Conservation (phyloP, 768 basidiomycete genomes). For the Rhodotorula graminis region DNA sequence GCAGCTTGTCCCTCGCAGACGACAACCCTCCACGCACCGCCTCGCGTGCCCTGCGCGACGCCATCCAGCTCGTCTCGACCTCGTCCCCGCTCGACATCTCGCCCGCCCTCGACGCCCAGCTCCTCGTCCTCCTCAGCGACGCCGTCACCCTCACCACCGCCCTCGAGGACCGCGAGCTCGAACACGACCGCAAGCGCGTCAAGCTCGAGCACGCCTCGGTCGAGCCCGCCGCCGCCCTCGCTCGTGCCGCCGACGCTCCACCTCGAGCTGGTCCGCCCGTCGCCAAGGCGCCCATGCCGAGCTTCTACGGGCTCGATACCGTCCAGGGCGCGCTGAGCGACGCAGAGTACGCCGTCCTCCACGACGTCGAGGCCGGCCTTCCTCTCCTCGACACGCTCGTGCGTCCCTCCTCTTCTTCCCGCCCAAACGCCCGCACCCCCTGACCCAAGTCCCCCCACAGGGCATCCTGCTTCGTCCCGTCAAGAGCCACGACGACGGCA, state of each 20-base stretch:
- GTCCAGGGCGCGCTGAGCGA: neutral
- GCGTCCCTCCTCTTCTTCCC: neutral
- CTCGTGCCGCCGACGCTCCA: too few relatives aligned
- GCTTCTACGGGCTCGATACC: too few relatives aligned
- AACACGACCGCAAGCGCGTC: constrained; percentile 8
- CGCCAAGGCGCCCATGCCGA: too few relatives aligned
- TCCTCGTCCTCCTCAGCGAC: neutral
- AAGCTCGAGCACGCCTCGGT: neutral
- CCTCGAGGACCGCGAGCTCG: constrained; percentile 4
- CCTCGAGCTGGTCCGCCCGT: too few relatives aligned
- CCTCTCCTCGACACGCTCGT: constrained; percentile 5
- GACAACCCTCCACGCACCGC: neutral
- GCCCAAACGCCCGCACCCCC: too few relatives aligned
- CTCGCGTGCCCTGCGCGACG: neutral
- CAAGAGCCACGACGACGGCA: neutral
- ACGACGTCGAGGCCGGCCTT: constrained; percentile 3
- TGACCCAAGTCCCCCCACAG: too few relatives aligned
- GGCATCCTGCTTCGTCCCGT: neutral
- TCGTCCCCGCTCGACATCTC: neutral
- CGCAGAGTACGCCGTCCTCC: neutral
- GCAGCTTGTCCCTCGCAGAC: too few relatives aligned
- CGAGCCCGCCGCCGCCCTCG: neutral
- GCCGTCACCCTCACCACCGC: neutral
- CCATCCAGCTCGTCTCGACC: neutral
- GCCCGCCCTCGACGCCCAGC: neutral